Conservation (phyloP, 23 red algal species). For the Rhodosorus marinus region DNA sequence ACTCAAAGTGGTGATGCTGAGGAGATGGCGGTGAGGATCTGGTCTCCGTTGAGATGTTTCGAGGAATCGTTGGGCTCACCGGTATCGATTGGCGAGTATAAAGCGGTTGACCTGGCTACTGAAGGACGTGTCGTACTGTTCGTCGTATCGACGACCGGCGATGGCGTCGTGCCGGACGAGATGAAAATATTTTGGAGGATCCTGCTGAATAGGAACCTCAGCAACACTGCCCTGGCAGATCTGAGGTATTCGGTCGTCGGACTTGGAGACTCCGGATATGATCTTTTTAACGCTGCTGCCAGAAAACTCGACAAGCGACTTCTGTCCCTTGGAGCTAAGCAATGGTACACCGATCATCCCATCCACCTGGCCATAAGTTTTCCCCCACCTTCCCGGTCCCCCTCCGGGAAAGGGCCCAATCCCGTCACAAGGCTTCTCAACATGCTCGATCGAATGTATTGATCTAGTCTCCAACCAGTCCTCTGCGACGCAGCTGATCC, state of each 20-base stretch:
- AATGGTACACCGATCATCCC: neutral
- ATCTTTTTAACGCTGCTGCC: constrained; percentile 60
- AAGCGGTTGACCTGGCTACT: too few species aligned
- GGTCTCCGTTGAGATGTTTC: too few species aligned
- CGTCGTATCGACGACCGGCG: constrained; percentile 60
- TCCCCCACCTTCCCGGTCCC: too few species aligned
- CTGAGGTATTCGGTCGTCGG: constrained; percentile 46
- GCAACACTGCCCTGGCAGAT: constrained; percentile 4
- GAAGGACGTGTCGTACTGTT: constrained; percentile 17
- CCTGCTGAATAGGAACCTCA: constrained; percentile 19
- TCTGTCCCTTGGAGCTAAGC: constrained; percentile 22
- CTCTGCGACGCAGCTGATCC: too few species aligned
- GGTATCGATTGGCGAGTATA: too few species aligned
- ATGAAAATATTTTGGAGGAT: constrained; percentile 43
- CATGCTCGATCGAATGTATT: neutral
- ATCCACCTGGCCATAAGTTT: neutral
- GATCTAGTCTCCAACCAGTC: too few species aligned
- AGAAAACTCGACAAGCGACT: constrained; percentile 24
- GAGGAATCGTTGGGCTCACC: too few species aligned
- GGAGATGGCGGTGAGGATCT: too few species aligned
- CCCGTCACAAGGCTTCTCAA: too few species aligned
- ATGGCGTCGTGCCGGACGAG: constrained; percentile 37
- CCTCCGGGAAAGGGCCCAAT: too few species aligned
- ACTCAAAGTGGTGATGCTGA: too few species aligned
- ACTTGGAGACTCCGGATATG: constrained; percentile 53